A percentile compares a stretch with the other conserved stretches of the same genome.
Evolutionary conservation across 108 stramenopile genomes (phyloP).

Genomic region (Skeletonema marinoi): DNA sequence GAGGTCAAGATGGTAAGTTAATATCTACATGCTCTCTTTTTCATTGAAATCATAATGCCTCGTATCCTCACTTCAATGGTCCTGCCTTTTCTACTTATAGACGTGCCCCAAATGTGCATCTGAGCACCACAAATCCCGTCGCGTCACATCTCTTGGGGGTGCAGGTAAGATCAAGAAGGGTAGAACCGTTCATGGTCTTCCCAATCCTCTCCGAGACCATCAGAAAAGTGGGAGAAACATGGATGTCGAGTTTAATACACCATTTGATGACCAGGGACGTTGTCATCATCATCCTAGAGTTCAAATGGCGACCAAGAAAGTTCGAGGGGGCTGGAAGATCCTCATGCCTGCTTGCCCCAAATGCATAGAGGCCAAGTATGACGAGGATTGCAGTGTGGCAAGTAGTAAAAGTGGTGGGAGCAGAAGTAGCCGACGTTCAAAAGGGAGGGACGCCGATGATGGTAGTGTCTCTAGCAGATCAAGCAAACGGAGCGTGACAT

Average conservation of each 20-base stretch:
- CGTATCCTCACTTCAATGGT: background rate
- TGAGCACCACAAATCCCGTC: conserved; percentile 41
- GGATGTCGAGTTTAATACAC: conserved; percentile 45
- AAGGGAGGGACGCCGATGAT: background rate
- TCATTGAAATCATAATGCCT: background rate
- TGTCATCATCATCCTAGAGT: conserved; percentile 50
- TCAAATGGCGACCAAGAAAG: conserved; percentile 47
- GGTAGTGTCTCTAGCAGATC: conserved; percentile 22
- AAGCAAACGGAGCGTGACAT: conserved; percentile 23
- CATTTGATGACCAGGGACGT: conserved; percentile 38
- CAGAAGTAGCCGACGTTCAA: background rate
- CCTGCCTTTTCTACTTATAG: background rate
- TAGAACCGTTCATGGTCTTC: conserved; percentile 37
- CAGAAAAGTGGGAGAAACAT: conserved; percentile 30
- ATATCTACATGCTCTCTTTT: background rate
- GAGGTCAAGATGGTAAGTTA: conserved; percentile 45
- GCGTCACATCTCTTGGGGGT: conserved; percentile 51
- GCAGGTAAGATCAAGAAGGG: conserved; percentile 30
- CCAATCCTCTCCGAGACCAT: conserved; percentile 25
- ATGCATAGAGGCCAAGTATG: conserved; percentile 51
- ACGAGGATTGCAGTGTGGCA: conserved; percentile 18
- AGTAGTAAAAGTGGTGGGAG: conserved; percentile 11
- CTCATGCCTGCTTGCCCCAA: conserved; percentile 35
- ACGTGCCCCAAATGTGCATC: conserved; percentile 45
- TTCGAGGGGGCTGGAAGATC: conserved; percentile 47